Evolutionary conservation across 352 stramenopile genomes (phyloP).

Genomic region (Phytophthora citricola): DNA sequence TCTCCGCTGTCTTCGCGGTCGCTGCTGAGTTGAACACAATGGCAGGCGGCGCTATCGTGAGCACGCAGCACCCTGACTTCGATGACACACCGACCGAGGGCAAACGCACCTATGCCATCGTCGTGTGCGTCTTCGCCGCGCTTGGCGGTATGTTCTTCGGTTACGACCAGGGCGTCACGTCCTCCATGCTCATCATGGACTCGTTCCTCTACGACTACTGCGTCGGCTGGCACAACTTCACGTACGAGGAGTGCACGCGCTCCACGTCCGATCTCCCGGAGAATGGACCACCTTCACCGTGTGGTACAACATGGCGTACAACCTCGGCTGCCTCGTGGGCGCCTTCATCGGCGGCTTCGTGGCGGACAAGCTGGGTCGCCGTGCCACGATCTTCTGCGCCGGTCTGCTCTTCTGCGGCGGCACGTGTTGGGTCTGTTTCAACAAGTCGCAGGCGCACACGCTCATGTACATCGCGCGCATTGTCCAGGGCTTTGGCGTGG

Average conservation of each 20-base stretch:
- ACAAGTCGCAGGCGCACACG: slow-evolving; percentile 22
- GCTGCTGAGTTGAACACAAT: slow-evolving; percentile 7
- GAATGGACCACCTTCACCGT: slow-evolving; percentile 45
- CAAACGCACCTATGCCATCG: slow-evolving; percentile 42
- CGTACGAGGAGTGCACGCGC: slow-evolving; percentile 29
- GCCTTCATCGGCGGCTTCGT: slow-evolving; percentile 31
- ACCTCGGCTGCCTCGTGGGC: slow-evolving; percentile 29
- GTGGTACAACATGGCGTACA: slow-evolving; percentile 38
- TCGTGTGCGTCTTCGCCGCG: slow-evolving; percentile 38
- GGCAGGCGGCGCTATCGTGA: slow-evolving; percentile 20
- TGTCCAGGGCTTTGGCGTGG: slow-evolving; percentile 44
- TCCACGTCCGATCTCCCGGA: slow-evolving; percentile 25
- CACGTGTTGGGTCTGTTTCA: slow-evolving; percentile 41
- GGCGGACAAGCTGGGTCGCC: slow-evolving; percentile 40
- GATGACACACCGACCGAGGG: slow-evolving; percentile 41
- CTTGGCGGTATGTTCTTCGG: slow-evolving; percentile 40
- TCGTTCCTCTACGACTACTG: slow-evolving; percentile 54
- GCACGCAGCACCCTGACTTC: slow-evolving; percentile 6
- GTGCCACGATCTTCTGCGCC: slow-evolving; percentile 40
- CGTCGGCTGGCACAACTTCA: slow-evolving; percentile 41
- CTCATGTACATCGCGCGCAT: slow-evolving; percentile 40
- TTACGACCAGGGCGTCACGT: slow-evolving; percentile 48
- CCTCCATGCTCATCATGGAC: slow-evolving; percentile 47
- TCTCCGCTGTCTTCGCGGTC: background rate
- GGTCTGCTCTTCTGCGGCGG: slow-evolving; percentile 47